These are phyloP conservation scores for Fagus crenata DNA, from an alignment of 306 rosid genomes.

Conservation along the genomic window DNA sequence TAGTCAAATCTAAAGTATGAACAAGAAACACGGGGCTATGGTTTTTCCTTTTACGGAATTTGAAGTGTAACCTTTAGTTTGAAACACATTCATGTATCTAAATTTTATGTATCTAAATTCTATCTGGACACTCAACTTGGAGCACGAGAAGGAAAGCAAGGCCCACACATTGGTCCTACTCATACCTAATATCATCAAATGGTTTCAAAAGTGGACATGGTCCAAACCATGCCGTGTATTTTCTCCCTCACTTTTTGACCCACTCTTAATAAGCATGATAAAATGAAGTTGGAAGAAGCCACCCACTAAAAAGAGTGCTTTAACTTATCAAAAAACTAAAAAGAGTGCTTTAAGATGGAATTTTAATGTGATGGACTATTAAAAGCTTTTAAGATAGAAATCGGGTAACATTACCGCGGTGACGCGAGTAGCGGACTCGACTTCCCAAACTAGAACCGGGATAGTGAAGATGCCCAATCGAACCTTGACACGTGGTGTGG, in stretches of 20 bases:
- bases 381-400: not conserved
- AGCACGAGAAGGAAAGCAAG: too few species aligned
- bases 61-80: not conserved
- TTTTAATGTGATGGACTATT: not conserved
- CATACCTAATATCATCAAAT: too few species aligned
- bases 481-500: too few species aligned
- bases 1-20: not conserved
- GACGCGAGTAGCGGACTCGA: too few species aligned
- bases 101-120: not conserved
- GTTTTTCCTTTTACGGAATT: not conserved
- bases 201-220: not conserved
- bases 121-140: too few species aligned
- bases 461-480: too few species aligned
- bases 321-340: not conserved
- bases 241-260: not conserved
- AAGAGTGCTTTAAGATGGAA: not conserved
- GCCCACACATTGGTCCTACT: too few species aligned
- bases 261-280: not conserved
- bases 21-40: not conserved
- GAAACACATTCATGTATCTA: not conserved
- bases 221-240: not conserved
- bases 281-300: not conserved
- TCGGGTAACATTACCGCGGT: too few species aligned
- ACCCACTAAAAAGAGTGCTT: not conserved
- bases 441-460: too few species aligned